phyloP scores from a whole-genome alignment of 1,284 basidiomycete genomes.

The Leccinum solheimii region DNA sequence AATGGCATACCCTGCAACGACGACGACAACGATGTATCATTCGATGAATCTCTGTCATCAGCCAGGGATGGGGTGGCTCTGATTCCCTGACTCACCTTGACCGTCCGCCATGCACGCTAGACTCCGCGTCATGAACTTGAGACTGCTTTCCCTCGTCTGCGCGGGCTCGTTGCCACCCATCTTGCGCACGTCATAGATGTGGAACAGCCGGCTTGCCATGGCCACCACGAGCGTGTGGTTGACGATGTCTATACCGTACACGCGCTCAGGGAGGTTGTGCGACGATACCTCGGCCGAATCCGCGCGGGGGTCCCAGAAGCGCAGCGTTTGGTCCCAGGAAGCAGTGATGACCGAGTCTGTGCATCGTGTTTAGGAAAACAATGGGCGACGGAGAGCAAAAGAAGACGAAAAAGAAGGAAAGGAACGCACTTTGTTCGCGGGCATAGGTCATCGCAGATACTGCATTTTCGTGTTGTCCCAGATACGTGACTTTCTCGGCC shows the following conservation, averaged over 20 bases:
- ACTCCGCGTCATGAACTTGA: slow-evolving; percentile 94
- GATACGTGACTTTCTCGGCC: slow-evolving; percentile 57
- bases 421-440: slow-evolving; percentile 50
- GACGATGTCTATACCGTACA: slow-evolving; percentile 80
- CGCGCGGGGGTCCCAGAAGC: slow-evolving; percentile 83
- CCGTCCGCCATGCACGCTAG: slow-evolving; percentile 92
- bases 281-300: slow-evolving; percentile 59
- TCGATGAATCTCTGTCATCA: background rate
- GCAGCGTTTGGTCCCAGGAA: slow-evolving; percentile 88
- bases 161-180: slow-evolving; percentile 58
- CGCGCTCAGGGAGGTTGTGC: slow-evolving; percentile 74
- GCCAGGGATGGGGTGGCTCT: background rate
- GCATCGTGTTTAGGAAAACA: background rate
- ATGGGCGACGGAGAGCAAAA: background rate
- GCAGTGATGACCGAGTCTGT: slow-evolving; percentile 77
- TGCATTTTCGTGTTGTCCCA: slow-evolving; percentile 68
- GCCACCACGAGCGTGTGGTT: slow-evolving; percentile 81
- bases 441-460: slow-evolving; percentile 65
- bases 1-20: slow-evolving; percentile 78
- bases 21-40: background rate
- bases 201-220: slow-evolving; percentile 86
- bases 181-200: slow-evolving; percentile 82
- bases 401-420: background rate
- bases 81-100: slow-evolving; percentile 59
- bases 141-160: slow-evolving; percentile 85